These are phyloP conservation scores for Boletus rubropictus DNA, from an alignment of 768 basidiomycete species.

Conservation along the genomic window DNA sequence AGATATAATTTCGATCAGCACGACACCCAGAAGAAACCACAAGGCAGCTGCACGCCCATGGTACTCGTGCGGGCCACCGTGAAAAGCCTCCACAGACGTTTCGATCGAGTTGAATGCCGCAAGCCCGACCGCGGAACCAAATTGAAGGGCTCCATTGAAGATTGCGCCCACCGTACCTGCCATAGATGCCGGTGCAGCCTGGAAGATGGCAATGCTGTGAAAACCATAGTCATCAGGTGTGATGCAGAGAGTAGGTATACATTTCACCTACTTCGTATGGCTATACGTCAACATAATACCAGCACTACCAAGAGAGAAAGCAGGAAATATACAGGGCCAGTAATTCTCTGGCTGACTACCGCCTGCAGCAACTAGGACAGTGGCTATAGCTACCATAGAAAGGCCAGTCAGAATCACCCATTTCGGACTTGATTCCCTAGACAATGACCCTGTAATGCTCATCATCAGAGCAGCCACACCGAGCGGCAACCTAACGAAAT, in stretches of 20 bases:
- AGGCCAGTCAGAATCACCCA: conserved; percentile 43
- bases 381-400: conserved; percentile 33
- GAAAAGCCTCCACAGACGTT: conserved; percentile 35
- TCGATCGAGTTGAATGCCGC: conserved; percentile 46
- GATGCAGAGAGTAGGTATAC: background rate
- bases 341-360: conserved; percentile 38
- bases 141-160: conserved; percentile 49
- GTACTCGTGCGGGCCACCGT: conserved; percentile 31
- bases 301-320: conserved; percentile 41
- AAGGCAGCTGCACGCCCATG: conserved; percentile 40
- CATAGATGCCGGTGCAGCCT: conserved; percentile 41
- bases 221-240: background rate
- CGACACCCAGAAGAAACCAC: conserved; percentile 40
- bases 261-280: conserved; percentile 41
- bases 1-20: conserved; percentile 28
- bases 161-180: conserved; percentile 52
- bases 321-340: conserved; percentile 46
- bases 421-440: conserved; percentile 36
- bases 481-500: conserved; percentile 35
- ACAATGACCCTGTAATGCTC: conserved; percentile 36
- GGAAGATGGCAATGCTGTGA: conserved; percentile 46
- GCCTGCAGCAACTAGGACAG: conserved; percentile 38
- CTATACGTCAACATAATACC: conserved; percentile 43
- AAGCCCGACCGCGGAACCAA: conserved; percentile 47
- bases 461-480: conserved; percentile 34